Evolutionary conservation across 75 land plant genomes (phyloP), one percentile per base, ranked within the genome.

Genomic region (Sequoia sempervirens): DNA sequence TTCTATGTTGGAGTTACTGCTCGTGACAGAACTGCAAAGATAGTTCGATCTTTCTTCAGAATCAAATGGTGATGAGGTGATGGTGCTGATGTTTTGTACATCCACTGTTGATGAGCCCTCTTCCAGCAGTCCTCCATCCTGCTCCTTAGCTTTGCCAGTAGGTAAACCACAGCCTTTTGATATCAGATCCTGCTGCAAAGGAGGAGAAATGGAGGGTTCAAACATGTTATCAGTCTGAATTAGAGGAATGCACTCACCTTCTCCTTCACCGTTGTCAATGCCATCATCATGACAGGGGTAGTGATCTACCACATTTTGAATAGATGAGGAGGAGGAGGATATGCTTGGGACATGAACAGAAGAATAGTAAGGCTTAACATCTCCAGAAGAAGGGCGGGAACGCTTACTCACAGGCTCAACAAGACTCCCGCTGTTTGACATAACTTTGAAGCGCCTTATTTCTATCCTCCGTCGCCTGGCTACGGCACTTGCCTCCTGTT

Each of bases 381-480:
- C 79, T 38, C 23, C 79, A 40, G 79, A 75, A 38, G 45, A 75
- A 75, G 45, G 79, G 40, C 45, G 79, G 38, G 41, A 75, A 40
- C 79, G 79, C 79, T 75, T 75, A 75, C 45, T 75, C 79, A 75
- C 45, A 75, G 79, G 79, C 40, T 75, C 79, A 40, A 40, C 79
- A 18, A 6, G 40, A 38, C 45, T 40, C 41, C 45, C 79, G 53
- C 53, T 50, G 53, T 50, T 50, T 50, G 53, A 50, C 20, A 40
- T 75, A 75, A 75, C 79, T 75, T 64, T 64, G 68, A 64, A 5
- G n/a, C 66, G 4, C 26, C 66, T 61, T 5, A 18, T 61, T 61
- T 64, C 68, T 14, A 26, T 64, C 68, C 68, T 64, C 28, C 7
- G 68, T 64, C 23, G 68, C 68, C 28, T 64, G 28, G 68, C 68